Base-by-base conservation (phyloP, 257 asterid genomes). In the Voacanga thouarsii region DNA sequence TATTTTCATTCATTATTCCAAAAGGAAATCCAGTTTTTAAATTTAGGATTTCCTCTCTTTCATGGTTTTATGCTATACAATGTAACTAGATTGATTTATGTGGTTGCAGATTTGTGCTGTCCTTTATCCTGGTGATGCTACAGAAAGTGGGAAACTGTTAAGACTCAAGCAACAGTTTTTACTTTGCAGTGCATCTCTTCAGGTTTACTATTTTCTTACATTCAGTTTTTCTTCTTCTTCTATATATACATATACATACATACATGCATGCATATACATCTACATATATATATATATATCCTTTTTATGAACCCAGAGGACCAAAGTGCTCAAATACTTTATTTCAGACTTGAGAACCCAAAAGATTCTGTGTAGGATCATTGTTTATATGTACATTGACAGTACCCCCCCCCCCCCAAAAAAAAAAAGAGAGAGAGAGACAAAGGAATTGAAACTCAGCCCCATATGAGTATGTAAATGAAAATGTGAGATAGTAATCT, bases 131-230 rank as follows among this genome's bases (percentile, higher is more conserved):
- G 99, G 99, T 79, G 98, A 96, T 89, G 96, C 99, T 76, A 90
- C 97, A 23, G 99, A 96, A 84, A 81, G 87, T 76, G 99, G 99
- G 76, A 96, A 96, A 82, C 88, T 96, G 75, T 81, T 96, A 82
- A 84, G 99, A 76, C 85, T 96, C 82, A 93, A 92, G 96, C 99
- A 96, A 80, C 99, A 96, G 85, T 96, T 83, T 90, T 96, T 96
- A 87, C 91, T 96, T 75, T 96, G 99, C 79, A 92, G 99, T 88
- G 99, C 99, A 68, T 96, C 99, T 19, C 98, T 93, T 85, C 99
- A 93, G 99, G 99, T 96, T 79, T 78, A 68, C 16, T 28, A 77
- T 68, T 76, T 72, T 82, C 78, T 77, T 76, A 41, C 30, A 21
- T 21, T 68, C 19, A 2, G 30, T 3, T 7, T n/a, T 75, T 45